These are phyloP conservation scores for Paraurostyla sp. DNA, from an alignment of 73 alveolate genomes.

Conservation along the genomic window DNA sequence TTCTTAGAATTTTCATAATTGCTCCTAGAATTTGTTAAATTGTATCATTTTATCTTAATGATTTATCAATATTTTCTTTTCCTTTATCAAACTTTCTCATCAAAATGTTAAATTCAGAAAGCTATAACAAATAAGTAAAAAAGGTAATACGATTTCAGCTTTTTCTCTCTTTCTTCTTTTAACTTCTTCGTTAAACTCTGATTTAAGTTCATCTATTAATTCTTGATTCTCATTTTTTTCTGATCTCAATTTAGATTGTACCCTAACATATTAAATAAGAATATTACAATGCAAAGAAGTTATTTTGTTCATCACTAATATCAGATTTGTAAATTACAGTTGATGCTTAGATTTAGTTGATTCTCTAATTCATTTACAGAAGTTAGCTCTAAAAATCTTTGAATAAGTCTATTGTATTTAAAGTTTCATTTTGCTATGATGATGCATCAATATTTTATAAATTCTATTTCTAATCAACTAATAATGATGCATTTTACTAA, in stretches of 20 bases:
- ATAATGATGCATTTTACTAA: no score
- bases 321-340: background rate
- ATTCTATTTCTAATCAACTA: no score
- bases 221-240: background rate
- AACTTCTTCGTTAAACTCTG: background rate
- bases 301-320: background rate
- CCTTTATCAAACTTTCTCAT: slow-evolving; percentile 14
- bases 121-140: background rate
- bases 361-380: background rate
- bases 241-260: background rate
- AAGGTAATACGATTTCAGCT: slow-evolving; percentile 1
- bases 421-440: background rate
- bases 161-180: slow-evolving; percentile 49
- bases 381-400: background rate
- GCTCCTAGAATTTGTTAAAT: background rate
- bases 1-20: background rate
- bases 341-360: background rate
- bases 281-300: background rate
- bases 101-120: background rate
- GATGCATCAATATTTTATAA: background rate
- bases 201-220: background rate
- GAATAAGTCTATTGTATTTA: background rate
- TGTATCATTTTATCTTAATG: background rate
- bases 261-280: background rate
- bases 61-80: slow-evolving; percentile 8